Percentiles rank a stretch among this genome's conserved stretches.
Evolutionary conservation across 2,329 filamentous ascomycete genomes (phyloP).

Genomic region (Trichophyton benhamiae): DNA sequence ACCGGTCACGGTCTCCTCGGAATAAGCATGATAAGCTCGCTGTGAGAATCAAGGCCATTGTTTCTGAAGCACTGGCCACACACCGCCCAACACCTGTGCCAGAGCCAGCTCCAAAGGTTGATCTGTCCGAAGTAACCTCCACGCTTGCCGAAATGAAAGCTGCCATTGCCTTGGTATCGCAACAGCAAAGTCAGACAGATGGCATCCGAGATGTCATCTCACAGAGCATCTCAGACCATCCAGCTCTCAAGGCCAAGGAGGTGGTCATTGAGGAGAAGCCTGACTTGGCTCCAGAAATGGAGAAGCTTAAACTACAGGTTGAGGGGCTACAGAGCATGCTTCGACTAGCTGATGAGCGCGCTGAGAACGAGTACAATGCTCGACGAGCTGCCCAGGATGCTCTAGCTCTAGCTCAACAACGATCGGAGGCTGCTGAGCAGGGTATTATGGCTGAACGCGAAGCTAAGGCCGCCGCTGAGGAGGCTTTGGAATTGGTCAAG

Average conservation of each 20-base stretch:
- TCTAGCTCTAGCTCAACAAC: conserved; percentile 57
- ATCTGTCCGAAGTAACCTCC: conserved; percentile 29
- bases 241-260: conserved; percentile 40
- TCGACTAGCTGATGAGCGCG: conserved; percentile 49
- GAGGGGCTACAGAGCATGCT: conserved; percentile 58
- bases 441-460: conserved; percentile 36
- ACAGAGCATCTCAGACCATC: conserved; percentile 47
- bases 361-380: conserved; percentile 50
- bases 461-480: conserved; percentile 51
- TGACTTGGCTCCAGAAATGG: conserved; percentile 32
- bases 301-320: conserved; percentile 45
- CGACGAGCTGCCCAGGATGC: conserved; percentile 60
- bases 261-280: conserved; percentile 39
- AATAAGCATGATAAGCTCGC: conserved; percentile 56
- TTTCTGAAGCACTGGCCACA: conserved; percentile 53
- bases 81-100: conserved; percentile 23
- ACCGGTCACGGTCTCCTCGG: conserved; percentile 63
- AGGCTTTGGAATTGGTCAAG: conserved; percentile 50
- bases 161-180: conserved; percentile 15
- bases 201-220: conserved; percentile 53
- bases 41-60: conserved; percentile 61
- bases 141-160: conserved; percentile 23
- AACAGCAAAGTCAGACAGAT: conserved; percentile 28
- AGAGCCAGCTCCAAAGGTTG: conserved; percentile 19
- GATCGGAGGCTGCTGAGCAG: conserved; percentile 54